Conservation (phyloP, 78 protist species). For the Pigoraptor vietnamica region DNA sequence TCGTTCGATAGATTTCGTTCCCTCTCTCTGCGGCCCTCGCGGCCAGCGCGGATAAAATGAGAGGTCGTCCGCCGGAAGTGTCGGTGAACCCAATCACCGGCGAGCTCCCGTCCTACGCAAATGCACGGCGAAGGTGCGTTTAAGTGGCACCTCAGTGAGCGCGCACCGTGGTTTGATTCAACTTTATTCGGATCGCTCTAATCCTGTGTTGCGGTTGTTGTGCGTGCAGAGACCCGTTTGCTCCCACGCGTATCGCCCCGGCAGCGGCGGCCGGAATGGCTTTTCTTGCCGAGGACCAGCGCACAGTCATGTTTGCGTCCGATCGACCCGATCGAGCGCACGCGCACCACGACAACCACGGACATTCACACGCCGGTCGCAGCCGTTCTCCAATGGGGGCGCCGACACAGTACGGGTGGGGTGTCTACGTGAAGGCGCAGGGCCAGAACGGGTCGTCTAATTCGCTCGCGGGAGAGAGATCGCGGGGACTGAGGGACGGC, state of each 20-base stretch:
- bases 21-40: too few species aligned
- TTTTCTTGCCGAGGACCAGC: background rate
- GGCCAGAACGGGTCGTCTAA: too few species aligned
- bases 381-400: too few species aligned
- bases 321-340: background rate
- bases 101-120: too few species aligned
- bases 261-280: background rate
- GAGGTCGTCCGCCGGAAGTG: background rate
- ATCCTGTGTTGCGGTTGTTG: background rate
- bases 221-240: background rate
- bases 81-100: background rate
- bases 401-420: too few species aligned
- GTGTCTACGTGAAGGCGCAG: background rate
- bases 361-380: too few species aligned
- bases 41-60: too few species aligned
- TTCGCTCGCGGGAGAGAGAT: background rate
- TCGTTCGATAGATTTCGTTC: too few species aligned
- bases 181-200: too few species aligned
- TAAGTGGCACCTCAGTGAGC: background rate
- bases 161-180: too few species aligned
- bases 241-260: background rate
- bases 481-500: background rate
- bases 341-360: too few species aligned
- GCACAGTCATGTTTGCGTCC: background rate
- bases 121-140: background rate